Base-by-base conservation (phyloP, 176 grass and related monocot genomes). In the Ananas comosus region DNA sequence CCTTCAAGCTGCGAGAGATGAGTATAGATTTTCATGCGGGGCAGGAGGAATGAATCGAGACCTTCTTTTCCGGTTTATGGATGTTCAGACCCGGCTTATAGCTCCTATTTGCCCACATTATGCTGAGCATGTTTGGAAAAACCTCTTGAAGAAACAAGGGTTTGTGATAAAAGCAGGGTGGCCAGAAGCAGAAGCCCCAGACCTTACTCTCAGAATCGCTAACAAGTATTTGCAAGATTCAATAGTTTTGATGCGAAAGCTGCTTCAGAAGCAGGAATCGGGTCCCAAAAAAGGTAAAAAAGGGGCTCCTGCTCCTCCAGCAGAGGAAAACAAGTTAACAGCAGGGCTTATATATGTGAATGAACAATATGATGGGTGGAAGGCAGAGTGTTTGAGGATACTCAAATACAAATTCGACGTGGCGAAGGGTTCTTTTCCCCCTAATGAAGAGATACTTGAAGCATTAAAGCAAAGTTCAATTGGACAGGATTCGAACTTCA, bases 211-310 rank as follows among this genome's bases (percentile, higher is more conserved):
- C 33, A 75, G 86, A 29, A 81, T 69, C 19, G 86, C 86, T 6
- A 94, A 94, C 76, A 94, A 94, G 58, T 94, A 94, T 63, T 53
- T 94, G 21, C 86, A 89, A 50, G 86, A 94, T 50, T 81, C 86
- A 1, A 89, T 94, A 70, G 78, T 86, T 50, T 51, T 84, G 13
- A 82, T 89, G 80, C 81, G 90, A 22, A 94, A 86, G 65, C 63
- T 89, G 48, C 78, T 86, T 51, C 90, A 86, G 64, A 94, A 94
- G 56, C 90, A 89, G 76, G 72, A 86, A 79, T 82, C 78, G 14
- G 83, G 83, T 70, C 71, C 83, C n/a, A 94, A 94, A 63, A 94
- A 94, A 63, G 59, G 74, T 73, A 94, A 89, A 74, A 94, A 89
- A 52, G 86, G 86, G 72, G 68, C 22, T 66, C 51, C 75, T 13